phyloP scores from a whole-genome alignment of 305 asterid genomes.

The Lippia alba region DNA sequence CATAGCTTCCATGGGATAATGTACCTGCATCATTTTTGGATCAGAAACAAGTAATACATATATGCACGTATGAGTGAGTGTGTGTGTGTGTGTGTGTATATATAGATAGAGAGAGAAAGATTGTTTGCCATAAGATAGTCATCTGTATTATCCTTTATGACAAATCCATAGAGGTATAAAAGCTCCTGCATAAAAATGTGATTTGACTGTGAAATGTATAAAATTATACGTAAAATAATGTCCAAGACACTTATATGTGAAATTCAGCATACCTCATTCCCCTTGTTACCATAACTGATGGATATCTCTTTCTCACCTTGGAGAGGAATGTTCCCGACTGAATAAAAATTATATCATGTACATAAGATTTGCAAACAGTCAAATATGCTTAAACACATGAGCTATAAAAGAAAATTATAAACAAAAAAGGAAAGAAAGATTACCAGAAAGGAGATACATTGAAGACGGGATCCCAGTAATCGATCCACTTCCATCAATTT shows the following conservation, averaged over 20 bases:
- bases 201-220: slow-evolving; percentile 9
- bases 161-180: slow-evolving; percentile 90
- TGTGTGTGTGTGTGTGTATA: not conserved
- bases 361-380: slow-evolving; percentile 2
- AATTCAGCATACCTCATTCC: slow-evolving; percentile 77
- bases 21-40: slow-evolving; percentile 54
- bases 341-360: slow-evolving; percentile 15
- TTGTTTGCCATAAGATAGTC: slow-evolving; percentile 88
- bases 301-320: slow-evolving; percentile 69
- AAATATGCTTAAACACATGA: not conserved
- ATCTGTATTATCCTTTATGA: slow-evolving; percentile 76
- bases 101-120: not conserved
- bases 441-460: slow-evolving; percentile 93
- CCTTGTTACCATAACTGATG: slow-evolving; percentile 93
- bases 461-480: slow-evolving; percentile 69
- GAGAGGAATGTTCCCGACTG: slow-evolving; percentile 59
- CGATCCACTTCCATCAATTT: slow-evolving; percentile 81
- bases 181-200: slow-evolving; percentile 71
- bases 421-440: slow-evolving; percentile 11
- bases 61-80: not conserved
- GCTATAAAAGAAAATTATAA: slow-evolving; percentile 12
- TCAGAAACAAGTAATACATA: slow-evolving; percentile 12
- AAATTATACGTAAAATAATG: not conserved
- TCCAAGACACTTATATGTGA: slow-evolving; percentile 11
- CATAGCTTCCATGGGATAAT: slow-evolving; percentile 85